Conservation (phyloP, 805 yeast genomes). For the Saccharomycopsis capsularis region DNA sequence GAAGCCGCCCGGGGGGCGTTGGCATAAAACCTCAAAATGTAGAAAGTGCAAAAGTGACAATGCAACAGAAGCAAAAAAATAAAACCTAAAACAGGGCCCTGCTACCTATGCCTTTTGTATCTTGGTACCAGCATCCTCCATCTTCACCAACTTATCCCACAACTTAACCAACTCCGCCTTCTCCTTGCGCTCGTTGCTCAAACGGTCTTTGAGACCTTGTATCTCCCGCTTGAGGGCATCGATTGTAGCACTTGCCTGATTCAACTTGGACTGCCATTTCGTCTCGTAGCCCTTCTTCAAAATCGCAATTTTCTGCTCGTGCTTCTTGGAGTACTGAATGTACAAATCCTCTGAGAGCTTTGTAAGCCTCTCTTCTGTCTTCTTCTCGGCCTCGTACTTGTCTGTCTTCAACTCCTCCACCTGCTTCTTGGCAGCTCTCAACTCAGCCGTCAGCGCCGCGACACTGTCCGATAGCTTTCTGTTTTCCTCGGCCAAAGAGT, state of each 20-base stretch:
- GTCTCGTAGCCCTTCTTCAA: constrained; percentile 53
- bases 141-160: constrained; percentile 32
- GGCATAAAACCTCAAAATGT: too few relatives aligned
- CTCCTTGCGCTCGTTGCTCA: constrained; percentile 48
- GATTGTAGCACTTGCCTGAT: constrained; percentile 36
- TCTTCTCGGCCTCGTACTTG: constrained; percentile 35
- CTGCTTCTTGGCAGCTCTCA: constrained; percentile 17
- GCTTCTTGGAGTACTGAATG: constrained; percentile 68
- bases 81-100: too few relatives aligned
- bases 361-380: constrained; percentile 48
- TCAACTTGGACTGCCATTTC: constrained; percentile 42
- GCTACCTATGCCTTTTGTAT: background rate
- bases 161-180: constrained; percentile 49
- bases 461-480: constrained; percentile 21
- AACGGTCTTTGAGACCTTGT: constrained; percentile 41
- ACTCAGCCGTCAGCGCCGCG: constrained; percentile 25
- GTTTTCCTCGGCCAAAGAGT: constrained; percentile 14
- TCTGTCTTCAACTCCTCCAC: constrained; percentile 9
- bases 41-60: too few relatives aligned
- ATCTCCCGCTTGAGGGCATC: constrained; percentile 44
- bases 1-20: too few relatives aligned
- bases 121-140: constrained; percentile 10
- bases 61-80: too few relatives aligned
- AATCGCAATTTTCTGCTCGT: constrained; percentile 60
- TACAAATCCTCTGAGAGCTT: constrained; percentile 65